Evolutionary conservation across 192 early-diverging fungal genomes (phyloP).

Genomic region (Umbelopsis ramanniana): DNA sequence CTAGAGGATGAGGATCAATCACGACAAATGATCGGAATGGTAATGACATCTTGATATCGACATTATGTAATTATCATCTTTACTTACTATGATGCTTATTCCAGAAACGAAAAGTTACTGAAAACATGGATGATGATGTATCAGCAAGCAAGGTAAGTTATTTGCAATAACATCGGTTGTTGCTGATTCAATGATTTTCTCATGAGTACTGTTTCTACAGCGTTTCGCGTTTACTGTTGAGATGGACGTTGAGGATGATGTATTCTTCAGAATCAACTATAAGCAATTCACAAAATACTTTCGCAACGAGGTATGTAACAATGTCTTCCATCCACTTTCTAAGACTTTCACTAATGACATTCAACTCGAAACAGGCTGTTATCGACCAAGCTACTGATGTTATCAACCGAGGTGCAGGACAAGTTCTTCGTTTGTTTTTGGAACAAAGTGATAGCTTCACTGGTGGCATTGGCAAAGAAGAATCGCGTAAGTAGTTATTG

Average conservation of each 20-base stretch:
- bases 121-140: slow-evolving; percentile 37
- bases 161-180: too few species aligned
- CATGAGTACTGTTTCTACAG: neutral
- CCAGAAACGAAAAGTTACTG: slow-evolving; percentile 41
- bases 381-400: slow-evolving; percentile 59
- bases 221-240: slow-evolving; percentile 20
- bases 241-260: slow-evolving; percentile 56
- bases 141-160: neutral
- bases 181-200: too few species aligned
- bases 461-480: slow-evolving; percentile 45
- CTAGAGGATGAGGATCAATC: slow-evolving; percentile 8
- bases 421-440: slow-evolving; percentile 62
- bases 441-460: slow-evolving; percentile 57
- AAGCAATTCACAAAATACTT: slow-evolving; percentile 68
- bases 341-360: too few species aligned
- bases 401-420: slow-evolving; percentile 67
- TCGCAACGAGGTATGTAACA: slow-evolving; percentile 55
- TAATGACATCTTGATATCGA: neutral
- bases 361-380: slow-evolving; percentile 47
- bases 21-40: slow-evolving; percentile 22
- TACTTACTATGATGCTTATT: neutral
- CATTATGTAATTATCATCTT: neutral
- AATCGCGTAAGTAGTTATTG: slow-evolving; percentile 34
- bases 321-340: neutral
- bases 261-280: slow-evolving; percentile 69